A percentile compares a stretch with the other conserved stretches of the same genome.
Conservation (phyloP, 2,329 filamentous ascomycete genomes). For the Ceratocystis papillata region DNA sequence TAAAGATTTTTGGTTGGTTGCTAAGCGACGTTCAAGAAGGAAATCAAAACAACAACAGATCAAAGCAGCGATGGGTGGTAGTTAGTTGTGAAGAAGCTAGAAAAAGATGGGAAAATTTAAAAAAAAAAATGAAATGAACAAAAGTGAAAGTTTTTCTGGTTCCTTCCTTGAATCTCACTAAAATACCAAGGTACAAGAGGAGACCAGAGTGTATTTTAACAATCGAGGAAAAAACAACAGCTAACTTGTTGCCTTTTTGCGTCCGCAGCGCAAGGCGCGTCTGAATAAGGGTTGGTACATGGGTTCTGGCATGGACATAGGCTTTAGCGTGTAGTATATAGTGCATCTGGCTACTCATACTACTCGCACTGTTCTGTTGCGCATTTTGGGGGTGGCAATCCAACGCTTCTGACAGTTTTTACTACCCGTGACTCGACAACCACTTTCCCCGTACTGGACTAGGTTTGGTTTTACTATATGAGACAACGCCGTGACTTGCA, state of each 20-base stretch:
- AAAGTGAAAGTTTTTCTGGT: background rate
- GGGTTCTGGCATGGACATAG: background rate
- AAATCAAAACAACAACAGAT: background rate
- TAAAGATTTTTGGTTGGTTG: background rate
- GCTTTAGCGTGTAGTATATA: background rate
- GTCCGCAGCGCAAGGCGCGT: background rate
- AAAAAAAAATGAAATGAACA: background rate
- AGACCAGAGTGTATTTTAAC: too few relatives aligned
- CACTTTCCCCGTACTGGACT: too few relatives aligned
- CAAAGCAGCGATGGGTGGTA: too few relatives aligned
- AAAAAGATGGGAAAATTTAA: too few relatives aligned
- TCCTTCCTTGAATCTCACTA: background rate
- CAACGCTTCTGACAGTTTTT: too few relatives aligned
- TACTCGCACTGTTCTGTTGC: background rate
- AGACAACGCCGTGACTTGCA: too few relatives aligned
- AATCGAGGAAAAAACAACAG: too few relatives aligned
- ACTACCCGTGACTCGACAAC: too few relatives aligned
- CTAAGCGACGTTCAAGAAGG: constrained; percentile 7
- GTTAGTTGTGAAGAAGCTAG: too few relatives aligned
- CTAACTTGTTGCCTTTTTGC: background rate
- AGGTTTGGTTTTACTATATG: too few relatives aligned
- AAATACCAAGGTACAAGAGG: too few relatives aligned
- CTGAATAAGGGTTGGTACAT: background rate
- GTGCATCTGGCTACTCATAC: background rate
- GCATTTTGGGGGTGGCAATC: background rate